Evolutionary conservation across 805 yeast species (phyloP), one percentile per base, ranked within the genome.

Genomic region (Kuraishia hungarica): DNA sequence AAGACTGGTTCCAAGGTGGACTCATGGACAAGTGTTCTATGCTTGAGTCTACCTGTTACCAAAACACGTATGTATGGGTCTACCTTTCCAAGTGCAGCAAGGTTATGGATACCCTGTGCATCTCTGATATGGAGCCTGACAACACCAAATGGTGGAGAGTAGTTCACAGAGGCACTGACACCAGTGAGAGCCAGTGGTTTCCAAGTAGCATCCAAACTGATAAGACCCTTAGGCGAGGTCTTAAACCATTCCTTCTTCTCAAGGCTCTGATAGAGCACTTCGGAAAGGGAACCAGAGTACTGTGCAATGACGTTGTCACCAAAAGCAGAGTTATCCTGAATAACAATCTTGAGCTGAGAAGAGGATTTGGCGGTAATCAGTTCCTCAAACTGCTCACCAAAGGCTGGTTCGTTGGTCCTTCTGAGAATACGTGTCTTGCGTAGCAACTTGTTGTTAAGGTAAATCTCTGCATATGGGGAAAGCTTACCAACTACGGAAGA

Each of bases 11-110:
- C 72, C 39, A 75, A 64, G 1, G 82, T 75, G 52, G 80, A 76
- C 13, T 82, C 79, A 60, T 78, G 78, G 55, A 79, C 79, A 1
- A 71, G 64, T 1, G 94, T 83, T 58, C 73, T 76, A 54, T 77
- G 86, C 57, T 75, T 76, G 47, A 80, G 63, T 64, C 79, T 80
- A 60, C 86, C 87, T 62, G 84, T 82, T 56, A 81, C 67, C 43
- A 80, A 62, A 10, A 87, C 75, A 57, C 80, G 76, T 47, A 85
- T 82, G 62, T 86, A 87, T 3, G 96, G 94, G 68, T 88, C 92
- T 62, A 87, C 83, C 55, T 78, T 81, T 55, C 94, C 93, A 53
- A 86, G 78, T 17, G 83, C 77, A 60, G 86, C 87, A 61, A 86
- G 69, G 61, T 83, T 73, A 60, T 77, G 72, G 61, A 84, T 69